Evolutionary conservation across 257 asterid genomes (phyloP).

Genomic region (Solanum chiquidenum): DNA sequence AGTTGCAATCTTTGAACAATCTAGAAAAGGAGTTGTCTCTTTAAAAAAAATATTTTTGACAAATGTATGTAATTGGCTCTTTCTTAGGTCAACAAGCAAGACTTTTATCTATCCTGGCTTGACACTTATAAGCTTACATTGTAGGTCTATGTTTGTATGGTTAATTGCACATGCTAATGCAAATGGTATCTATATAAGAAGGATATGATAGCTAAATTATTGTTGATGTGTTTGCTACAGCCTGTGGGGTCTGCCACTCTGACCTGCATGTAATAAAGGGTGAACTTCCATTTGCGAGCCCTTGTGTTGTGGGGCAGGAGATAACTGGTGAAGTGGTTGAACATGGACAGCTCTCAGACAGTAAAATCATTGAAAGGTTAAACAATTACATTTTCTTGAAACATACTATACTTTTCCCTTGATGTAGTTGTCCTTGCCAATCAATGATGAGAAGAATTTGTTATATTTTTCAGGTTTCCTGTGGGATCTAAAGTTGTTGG

Average conservation of each 20-base stretch:
- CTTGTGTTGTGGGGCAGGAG: constrained; percentile 96
- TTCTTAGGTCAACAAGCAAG: background rate
- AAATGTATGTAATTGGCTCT: background rate
- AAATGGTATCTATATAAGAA: background rate
- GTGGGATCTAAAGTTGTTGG: constrained; percentile 86
- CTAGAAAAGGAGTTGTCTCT: background rate
- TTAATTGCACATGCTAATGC: background rate
- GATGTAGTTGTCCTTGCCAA: background rate
- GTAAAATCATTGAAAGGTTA: constrained; percentile 58
- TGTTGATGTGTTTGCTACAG: constrained; percentile 28
- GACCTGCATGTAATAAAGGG: constrained; percentile 96
- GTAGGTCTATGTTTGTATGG: background rate
- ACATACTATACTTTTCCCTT: background rate
- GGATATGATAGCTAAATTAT: background rate
- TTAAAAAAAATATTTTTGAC: background rate
- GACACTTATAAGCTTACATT: background rate
- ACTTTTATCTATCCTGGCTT: background rate
- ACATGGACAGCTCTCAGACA: constrained; percentile 74
- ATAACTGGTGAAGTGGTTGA: constrained; percentile 96
- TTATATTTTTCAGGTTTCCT: constrained; percentile 40
- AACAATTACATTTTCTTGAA: background rate
- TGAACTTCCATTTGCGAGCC: constrained; percentile 88
- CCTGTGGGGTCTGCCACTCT: constrained; percentile 99
- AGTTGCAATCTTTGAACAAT: background rate
- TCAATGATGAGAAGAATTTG: background rate